phyloP scores from a whole-genome alignment of 2,329 filamentous ascomycete genomes.

The Phyllosticta citrichinensis region DNA sequence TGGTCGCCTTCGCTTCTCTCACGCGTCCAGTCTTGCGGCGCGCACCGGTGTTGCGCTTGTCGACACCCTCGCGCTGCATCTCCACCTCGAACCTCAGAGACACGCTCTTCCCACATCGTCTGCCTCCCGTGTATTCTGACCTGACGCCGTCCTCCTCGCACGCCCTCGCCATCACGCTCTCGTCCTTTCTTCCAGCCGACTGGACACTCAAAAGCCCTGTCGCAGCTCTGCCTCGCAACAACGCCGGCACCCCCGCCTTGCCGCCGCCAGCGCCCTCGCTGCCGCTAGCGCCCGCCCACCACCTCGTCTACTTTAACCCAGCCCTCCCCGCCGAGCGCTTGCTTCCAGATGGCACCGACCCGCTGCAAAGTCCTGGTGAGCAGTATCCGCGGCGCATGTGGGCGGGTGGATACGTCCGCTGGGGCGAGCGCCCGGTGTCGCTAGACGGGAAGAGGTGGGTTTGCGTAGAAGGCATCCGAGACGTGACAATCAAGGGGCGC shows the following conservation, averaged over 20 bases:
- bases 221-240: background rate
- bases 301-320: slow-evolving; percentile 80
- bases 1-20: background rate
- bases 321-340: slow-evolving; percentile 52
- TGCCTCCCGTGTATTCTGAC: slow-evolving; percentile 44
- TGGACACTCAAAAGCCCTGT: background rate
- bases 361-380: slow-evolving; percentile 61
- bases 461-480: slow-evolving; percentile 39
- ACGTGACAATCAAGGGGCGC: slow-evolving; percentile 40
- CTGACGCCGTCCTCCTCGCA: slow-evolving; percentile 53
- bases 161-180: slow-evolving; percentile 46
- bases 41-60: background rate
- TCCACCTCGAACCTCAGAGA: slow-evolving; percentile 2
- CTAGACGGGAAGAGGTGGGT: slow-evolving; percentile 18
- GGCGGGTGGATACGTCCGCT: slow-evolving; percentile 67
- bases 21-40: background rate
- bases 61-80: background rate
- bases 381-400: slow-evolving; percentile 74
- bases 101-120: slow-evolving; percentile 37
- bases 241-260: slow-evolving; percentile 1
- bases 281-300: slow-evolving; percentile 56
- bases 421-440: slow-evolving; percentile 22
- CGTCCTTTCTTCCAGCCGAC: slow-evolving; percentile 15
- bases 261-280: background rate
- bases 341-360: slow-evolving; percentile 75